Conservation (phyloP, 1,284 basidiomycete genomes). For the Trametes sp. region DNA sequence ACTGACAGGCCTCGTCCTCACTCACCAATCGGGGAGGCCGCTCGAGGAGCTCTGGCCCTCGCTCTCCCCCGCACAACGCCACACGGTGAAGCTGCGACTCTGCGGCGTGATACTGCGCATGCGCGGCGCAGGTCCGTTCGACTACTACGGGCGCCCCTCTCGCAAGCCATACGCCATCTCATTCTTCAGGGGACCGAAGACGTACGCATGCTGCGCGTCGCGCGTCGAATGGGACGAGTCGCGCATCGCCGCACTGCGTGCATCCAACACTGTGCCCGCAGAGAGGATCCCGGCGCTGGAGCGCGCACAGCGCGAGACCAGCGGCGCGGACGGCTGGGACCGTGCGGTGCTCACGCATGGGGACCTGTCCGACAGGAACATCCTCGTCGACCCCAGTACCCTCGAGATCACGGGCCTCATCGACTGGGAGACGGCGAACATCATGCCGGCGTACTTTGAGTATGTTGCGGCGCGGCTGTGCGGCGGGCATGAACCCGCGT, state of each 20-base stretch:
- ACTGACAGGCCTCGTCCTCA: background rate
- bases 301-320: constrained; percentile 8
- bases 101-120: background rate
- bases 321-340: background rate
- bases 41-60: background rate
- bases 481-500: constrained; percentile 4
- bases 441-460: constrained; percentile 19
- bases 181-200: background rate
- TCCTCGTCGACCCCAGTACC: constrained; percentile 31
- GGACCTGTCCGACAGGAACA: constrained; percentile 36
- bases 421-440: constrained; percentile 19
- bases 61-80: background rate
- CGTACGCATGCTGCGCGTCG: constrained; percentile 11
- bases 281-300: background rate
- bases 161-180: constrained; percentile 8
- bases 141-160: background rate
- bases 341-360: constrained; percentile 38
- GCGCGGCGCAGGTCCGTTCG: background rate
- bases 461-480: constrained; percentile 12
- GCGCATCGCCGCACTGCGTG: constrained; percentile 9
- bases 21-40: background rate
- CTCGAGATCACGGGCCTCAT: constrained; percentile 17
- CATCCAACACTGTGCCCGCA: background rate
- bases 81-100: background rate
- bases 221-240: constrained; percentile 19